A percentile compares a stretch with the other conserved stretches of the same genome.
These are phyloP conservation scores for Paraconiothyrium sp. DNA, from an alignment of 2,329 filamentous ascomycete genomes.

Conservation along the genomic window DNA sequence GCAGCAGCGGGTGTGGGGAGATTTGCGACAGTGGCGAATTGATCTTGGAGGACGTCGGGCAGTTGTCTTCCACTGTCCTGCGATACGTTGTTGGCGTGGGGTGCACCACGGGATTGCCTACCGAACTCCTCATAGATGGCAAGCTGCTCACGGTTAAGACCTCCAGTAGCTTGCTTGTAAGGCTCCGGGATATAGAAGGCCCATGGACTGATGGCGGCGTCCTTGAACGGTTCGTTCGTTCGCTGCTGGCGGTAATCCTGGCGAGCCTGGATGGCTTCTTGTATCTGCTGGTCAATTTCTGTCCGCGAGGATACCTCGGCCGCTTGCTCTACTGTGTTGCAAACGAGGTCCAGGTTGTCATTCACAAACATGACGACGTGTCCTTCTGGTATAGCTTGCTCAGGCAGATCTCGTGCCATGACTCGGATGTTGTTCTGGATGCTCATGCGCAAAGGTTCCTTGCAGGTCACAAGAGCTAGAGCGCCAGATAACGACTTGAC, in stretches of 20 bases:
- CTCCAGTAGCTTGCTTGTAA: slow-evolving; percentile 83
- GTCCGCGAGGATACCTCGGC: slow-evolving; percentile 92
- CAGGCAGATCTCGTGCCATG: slow-evolving; percentile 70
- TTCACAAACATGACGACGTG: slow-evolving; percentile 99
- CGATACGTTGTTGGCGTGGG: slow-evolving; percentile 64
- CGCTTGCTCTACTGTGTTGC: slow-evolving; percentile 92
- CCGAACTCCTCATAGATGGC: slow-evolving; percentile 98
- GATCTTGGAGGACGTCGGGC: slow-evolving; percentile 70
- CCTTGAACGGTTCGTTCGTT: slow-evolving; percentile 85
- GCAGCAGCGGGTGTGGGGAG: slow-evolving; percentile 70
- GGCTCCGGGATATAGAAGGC: slow-evolving; percentile 93
- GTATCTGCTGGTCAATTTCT: slow-evolving; percentile 94
- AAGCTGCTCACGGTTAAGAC: slow-evolving; percentile 90
- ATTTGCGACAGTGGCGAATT: slow-evolving; percentile 67
- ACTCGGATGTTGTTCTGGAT: slow-evolving; percentile 98
- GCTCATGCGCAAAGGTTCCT: slow-evolving; percentile 94
- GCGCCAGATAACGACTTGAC: slow-evolving; percentile 94
- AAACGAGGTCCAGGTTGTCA: slow-evolving; percentile 93
- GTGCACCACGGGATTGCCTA: slow-evolving; percentile 77
- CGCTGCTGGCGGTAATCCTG: slow-evolving; percentile 78
- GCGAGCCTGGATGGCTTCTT: slow-evolving; percentile 79
- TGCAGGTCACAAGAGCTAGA: slow-evolving; percentile 95
- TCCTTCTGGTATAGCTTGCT: slow-evolving; percentile 86
- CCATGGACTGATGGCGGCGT: slow-evolving; percentile 85
- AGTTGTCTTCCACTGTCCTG: slow-evolving; percentile 69